A percentile compares a stretch with the other conserved stretches of the same genome.
phyloP scores from a whole-genome alignment of 495 filamentous ascomycete species.

The Collariella sp. region DNA sequence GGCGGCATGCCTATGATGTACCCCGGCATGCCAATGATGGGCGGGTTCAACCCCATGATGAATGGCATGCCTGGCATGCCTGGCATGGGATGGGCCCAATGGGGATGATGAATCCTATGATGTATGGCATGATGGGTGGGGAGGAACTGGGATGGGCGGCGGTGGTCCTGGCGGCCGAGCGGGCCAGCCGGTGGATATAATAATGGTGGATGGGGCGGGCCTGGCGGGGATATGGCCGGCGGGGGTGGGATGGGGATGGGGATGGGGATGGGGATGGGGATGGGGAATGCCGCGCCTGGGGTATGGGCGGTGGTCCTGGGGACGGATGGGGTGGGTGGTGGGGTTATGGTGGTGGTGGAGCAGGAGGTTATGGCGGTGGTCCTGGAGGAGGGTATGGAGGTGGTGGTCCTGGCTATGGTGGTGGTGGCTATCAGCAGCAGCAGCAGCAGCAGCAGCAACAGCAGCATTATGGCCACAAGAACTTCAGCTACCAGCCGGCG shows the following conservation, averaged over 20 bases:
- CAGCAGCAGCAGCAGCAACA: conserved; percentile 19
- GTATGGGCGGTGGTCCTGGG: conserved; percentile 10
- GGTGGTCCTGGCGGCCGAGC: conserved; percentile 42
- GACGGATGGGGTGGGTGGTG: conserved; percentile 23
- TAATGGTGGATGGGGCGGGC: conserved; percentile 19
- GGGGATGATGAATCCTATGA: conserved; percentile 37
- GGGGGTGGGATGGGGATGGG: conserved; percentile 7
- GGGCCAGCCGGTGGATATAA: conserved; percentile 36
- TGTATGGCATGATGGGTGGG: conserved; percentile 32
- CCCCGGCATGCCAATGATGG: conserved; percentile 33
- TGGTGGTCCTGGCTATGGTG: background rate
- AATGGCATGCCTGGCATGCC: conserved; percentile 19
- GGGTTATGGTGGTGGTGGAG: background rate
- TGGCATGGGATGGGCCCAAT: no score
- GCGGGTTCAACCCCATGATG: conserved; percentile 15
- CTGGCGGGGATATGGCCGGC: conserved; percentile 11
- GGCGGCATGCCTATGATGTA: conserved; percentile 21
- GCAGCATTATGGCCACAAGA: conserved; percentile 12
- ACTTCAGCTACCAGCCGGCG: conserved; percentile 59
- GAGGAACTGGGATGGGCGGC: conserved; percentile 17
- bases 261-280: conserved; percentile 8
- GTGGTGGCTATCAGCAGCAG: conserved; percentile 12
- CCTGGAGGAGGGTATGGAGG: conserved; percentile 24
- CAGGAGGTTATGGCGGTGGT: no score
- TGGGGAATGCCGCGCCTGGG: background rate